Evolutionary conservation across 23 red algal genomes (phyloP).

Genomic region (Gracilaria domingensis): DNA sequence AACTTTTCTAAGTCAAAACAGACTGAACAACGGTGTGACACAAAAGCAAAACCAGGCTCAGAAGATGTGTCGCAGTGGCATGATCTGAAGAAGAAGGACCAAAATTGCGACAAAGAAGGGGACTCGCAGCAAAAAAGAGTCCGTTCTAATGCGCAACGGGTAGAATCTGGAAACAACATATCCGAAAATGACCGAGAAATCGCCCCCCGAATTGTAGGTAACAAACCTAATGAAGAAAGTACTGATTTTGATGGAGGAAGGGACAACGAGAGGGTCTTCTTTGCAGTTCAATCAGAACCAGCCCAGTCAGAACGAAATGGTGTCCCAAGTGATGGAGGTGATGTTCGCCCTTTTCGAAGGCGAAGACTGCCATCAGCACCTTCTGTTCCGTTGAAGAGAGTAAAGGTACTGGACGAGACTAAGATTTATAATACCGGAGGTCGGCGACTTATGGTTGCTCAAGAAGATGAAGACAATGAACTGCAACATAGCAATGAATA

Average conservation of each 20-base stretch:
- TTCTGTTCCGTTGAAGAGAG: constrained; percentile 37
- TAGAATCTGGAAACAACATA: neutral
- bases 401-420: constrained; percentile 8
- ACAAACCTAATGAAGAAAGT: neutral
- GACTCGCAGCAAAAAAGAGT: constrained; percentile 7
- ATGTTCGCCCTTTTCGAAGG: constrained; percentile 48
- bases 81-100: no score
- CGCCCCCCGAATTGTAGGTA: neutral
- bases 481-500: neutral
- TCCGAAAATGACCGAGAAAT: neutral
- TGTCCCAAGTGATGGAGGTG: neutral
- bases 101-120: neutral
- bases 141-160: neutral
- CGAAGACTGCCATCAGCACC: constrained; percentile 29
- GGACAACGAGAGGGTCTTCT: constrained; percentile 16
- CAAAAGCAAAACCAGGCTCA: neutral
- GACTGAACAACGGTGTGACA: neutral
- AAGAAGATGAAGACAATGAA: constrained; percentile 1
- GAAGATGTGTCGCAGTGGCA: no score
- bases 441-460: neutral
- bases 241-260: constrained; percentile 3
- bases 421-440: constrained; percentile 12
- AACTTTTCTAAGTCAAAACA: neutral
- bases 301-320: neutral
- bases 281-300: constrained; percentile 16